Base-by-base conservation (phyloP, 2,329 filamentous ascomycete genomes). In the Beauveria asiatica region DNA sequence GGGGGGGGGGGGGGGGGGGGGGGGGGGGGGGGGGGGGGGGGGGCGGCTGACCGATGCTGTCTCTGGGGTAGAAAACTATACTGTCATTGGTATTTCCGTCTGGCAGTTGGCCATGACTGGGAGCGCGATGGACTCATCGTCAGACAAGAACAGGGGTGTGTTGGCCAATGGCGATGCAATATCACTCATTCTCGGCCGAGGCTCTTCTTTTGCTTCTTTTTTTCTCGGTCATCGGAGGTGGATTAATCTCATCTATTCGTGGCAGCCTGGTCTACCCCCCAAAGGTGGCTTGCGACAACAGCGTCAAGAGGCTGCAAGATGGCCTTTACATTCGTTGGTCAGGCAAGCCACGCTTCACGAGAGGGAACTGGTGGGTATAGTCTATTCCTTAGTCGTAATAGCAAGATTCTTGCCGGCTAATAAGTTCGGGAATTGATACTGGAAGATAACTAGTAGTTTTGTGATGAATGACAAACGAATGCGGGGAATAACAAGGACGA, bases 151-250 rank as follows among this genome's bases (percentile, higher is more conserved):
- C 10, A 30, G 7, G 21, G 33, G 17, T 52, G 7, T 30, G 7
- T 30, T 8, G 56, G 51, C 56, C 56, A 58, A 58, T 58, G 23
- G 25, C 7, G 13, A 44, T 11, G 37, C 48, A 51, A 37, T 2
- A 51, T 23, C 37, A 21, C 7, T 37, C 30, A 10, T 39, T 58
- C 56, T 51, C 56, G 56, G 56, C 56, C 56, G 56, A 58, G 56
- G 46, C 48, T 57, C 19, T 27, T 50, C 11, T 33, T 17, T 42
- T 23, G 9, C 19, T 50, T 19, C 17, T 39, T n/a, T 23, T 10
- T 8, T 44, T 39, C 46, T 48, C 46, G 25, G 48, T 51, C 46
- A 41, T 51, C 46, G 56, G 56, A 58, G n/a, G 33, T 51, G 48
- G 23, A 33, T 21, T 21, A 33, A 58, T 57, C 54, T 21, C 54